phyloP scores from a whole-genome alignment of 2,329 filamentous ascomycete genomes.

The Pseudogymnoascus verrucosus region DNA sequence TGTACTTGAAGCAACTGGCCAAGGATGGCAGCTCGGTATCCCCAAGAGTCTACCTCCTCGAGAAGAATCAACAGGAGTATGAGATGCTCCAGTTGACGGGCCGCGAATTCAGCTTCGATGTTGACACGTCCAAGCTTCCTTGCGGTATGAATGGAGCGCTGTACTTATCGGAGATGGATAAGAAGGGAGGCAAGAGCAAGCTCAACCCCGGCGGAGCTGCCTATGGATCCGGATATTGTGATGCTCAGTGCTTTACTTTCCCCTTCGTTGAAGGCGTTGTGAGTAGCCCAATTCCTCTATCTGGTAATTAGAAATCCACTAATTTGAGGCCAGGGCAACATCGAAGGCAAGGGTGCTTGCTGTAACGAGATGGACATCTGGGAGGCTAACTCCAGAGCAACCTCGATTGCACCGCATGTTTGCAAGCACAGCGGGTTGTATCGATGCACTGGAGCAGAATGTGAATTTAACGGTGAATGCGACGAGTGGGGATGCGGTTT shows the following conservation, averaged over 20 bases:
- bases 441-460: constrained; percentile 36
- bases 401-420: constrained; percentile 40
- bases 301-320: background rate
- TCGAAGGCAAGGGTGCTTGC: constrained; percentile 38
- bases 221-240: constrained; percentile 43
- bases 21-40: constrained; percentile 24
- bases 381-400: constrained; percentile 43
- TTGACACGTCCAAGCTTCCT: constrained; percentile 35
- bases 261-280: constrained; percentile 32
- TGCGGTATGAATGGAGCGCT: constrained; percentile 35
- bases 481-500: constrained; percentile 36
- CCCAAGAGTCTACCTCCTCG: constrained; percentile 38
- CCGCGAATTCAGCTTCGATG: constrained; percentile 37
- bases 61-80: constrained; percentile 34
- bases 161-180: constrained; percentile 33
- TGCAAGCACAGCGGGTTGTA: constrained; percentile 39
- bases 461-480: constrained; percentile 33
- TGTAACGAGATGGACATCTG: constrained; percentile 50
- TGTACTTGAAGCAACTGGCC: constrained; percentile 29
- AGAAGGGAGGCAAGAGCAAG: constrained; percentile 25
- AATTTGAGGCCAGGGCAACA: constrained; percentile 26
- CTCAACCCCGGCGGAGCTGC: constrained; percentile 36
- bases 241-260: constrained; percentile 33
- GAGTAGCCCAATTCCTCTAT: constrained; percentile 14
- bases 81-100: constrained; percentile 37